A percentile compares a stretch with the other conserved stretches of the same genome.
Conservation (phyloP, 108 stramenopile genomes). For the Skeletonema marinoi region DNA sequence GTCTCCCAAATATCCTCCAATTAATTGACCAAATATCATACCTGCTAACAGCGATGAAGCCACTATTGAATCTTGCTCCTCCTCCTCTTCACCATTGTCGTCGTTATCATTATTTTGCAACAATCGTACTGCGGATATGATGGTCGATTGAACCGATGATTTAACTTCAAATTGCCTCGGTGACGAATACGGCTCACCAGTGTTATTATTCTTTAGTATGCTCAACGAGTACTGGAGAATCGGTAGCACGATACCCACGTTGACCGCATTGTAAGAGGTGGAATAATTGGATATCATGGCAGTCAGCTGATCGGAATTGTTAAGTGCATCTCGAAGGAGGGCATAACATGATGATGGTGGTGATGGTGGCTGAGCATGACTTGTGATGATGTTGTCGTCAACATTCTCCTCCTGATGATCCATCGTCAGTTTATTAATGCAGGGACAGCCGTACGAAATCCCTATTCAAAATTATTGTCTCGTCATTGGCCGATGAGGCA, state of each 20-base stretch:
- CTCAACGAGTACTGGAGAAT: conserved; percentile 53
- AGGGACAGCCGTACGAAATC: no score
- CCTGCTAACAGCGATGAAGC: conserved; percentile 81
- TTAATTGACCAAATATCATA: conserved; percentile 87
- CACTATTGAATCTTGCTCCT: conserved; percentile 44
- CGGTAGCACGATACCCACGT: conserved; percentile 77
- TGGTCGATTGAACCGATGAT: background rate
- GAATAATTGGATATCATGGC: conserved; percentile 90
- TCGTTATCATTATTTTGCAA: background rate
- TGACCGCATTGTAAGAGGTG: conserved; percentile 91
- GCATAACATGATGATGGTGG: background rate
- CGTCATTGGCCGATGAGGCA: no score
- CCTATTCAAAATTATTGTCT: no score
- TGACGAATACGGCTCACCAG: conserved; percentile 27
- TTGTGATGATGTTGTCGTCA: background rate
- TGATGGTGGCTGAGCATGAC: background rate
- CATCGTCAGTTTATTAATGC: no score
- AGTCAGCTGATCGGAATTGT: conserved; percentile 52
- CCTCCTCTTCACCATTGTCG: background rate
- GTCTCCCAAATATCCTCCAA: conserved; percentile 86
- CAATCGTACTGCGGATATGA: background rate
- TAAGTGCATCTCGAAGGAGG: conserved; percentile 24
- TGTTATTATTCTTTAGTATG: background rate
- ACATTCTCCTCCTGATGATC: background rate
- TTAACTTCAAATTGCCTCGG: background rate